phyloP scores from a whole-genome alignment of 345 rosid genomes.

The Gossypium ekmanianum region DNA sequence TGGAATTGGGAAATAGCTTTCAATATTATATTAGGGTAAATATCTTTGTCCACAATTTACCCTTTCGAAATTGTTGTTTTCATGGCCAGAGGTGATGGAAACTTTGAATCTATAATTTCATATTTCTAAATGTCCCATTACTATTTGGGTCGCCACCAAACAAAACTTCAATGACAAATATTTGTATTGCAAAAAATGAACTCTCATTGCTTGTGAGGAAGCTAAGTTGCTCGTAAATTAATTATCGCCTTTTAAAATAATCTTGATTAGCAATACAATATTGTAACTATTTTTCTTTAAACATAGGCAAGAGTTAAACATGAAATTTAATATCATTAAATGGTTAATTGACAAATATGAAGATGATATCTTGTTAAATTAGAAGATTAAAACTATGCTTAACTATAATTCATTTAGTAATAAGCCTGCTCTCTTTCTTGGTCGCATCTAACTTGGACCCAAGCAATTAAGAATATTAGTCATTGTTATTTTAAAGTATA shows the following conservation, averaged over 20 bases:
- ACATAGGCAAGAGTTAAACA: too few relatives aligned
- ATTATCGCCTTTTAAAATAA: too few relatives aligned
- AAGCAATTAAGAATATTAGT: neutral
- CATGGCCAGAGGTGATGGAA: neutral
- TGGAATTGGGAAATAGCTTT: conserved; percentile 7
- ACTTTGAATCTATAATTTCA: neutral
- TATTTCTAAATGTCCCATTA: neutral
- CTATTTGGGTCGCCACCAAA: neutral
- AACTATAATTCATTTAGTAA: neutral
- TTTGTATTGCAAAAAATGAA: neutral
- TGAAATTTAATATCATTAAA: too few relatives aligned
- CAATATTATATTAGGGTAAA: neutral
- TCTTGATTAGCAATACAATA: too few relatives aligned
- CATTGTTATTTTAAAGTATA: neutral
- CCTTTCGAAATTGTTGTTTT: neutral
- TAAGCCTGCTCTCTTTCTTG: neutral
- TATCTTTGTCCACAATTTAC: neutral
- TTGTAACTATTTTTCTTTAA: too few relatives aligned
- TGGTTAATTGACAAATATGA: neutral
- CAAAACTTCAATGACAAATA: neutral
- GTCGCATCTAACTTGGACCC: conserved; percentile 10
- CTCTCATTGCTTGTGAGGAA: neutral
- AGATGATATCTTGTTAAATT: neutral
- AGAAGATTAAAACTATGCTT: neutral
- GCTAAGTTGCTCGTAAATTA: too few relatives aligned